phyloP scores from a whole-genome alignment of 495 filamentous ascomycete species.

The Astrothelium subdiscretum region DNA sequence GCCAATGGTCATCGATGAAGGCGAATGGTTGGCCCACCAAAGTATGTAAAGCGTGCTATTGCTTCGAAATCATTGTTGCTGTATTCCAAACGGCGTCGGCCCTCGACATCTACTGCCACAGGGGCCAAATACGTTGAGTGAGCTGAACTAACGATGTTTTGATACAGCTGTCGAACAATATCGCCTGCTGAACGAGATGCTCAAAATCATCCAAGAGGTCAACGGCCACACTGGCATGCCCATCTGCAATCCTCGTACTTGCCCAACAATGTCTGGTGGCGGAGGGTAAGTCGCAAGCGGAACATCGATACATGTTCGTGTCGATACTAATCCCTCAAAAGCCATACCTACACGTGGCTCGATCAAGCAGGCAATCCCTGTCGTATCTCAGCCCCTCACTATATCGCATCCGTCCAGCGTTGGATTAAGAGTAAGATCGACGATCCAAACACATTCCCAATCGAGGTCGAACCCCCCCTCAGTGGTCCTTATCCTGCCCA shows the following conservation, averaged over 20 bases:
- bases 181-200: slow-evolving; percentile 71
- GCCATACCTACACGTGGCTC: slow-evolving; percentile 88
- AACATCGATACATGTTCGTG: neutral
- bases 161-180: slow-evolving; percentile 76
- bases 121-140: too few relatives aligned
- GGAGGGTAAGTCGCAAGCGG: slow-evolving; percentile 53
- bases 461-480: slow-evolving; percentile 22
- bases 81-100: too few relatives aligned
- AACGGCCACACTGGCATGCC: slow-evolving; percentile 57
- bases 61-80: neutral
- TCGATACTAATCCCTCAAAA: slow-evolving; percentile 22
- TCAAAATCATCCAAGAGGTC: slow-evolving; percentile 67
- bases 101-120: too few relatives aligned
- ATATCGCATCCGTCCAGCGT: slow-evolving; percentile 79
- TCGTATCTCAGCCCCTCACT: slow-evolving; percentile 47
- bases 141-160: too few relatives aligned
- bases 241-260: slow-evolving; percentile 71
- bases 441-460: slow-evolving; percentile 77
- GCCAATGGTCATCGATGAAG: slow-evolving; percentile 77
- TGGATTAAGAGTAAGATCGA: slow-evolving; percentile 90
- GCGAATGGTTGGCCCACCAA: slow-evolving; percentile 92
- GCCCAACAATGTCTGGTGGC: slow-evolving; percentile 76
- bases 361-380: slow-evolving; percentile 46
- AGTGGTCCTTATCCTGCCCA: slow-evolving; percentile 23
- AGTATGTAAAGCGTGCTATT: slow-evolving; percentile 38